phyloP scores from a whole-genome alignment of 2,329 filamentous ascomycete species.

The Aspergillus fumigatiaffinis region DNA sequence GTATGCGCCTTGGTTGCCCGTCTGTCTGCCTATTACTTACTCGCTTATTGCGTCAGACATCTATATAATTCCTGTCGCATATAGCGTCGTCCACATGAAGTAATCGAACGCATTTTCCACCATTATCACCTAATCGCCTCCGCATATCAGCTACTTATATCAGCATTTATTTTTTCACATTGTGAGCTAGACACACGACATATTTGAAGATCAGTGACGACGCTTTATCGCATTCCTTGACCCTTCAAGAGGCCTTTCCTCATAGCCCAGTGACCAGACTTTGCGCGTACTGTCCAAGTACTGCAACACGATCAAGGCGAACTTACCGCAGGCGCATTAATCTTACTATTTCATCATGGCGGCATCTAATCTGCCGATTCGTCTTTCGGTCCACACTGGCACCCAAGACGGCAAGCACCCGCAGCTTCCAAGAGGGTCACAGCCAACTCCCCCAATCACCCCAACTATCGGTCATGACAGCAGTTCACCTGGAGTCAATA shows the following conservation, averaged over 20 bases:
- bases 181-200: not conserved
- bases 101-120: not conserved
- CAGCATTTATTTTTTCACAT: not conserved
- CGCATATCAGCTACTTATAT: not conserved
- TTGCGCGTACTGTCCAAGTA: not conserved
- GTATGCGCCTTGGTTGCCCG: not conserved
- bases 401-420: slow-evolving; percentile 8
- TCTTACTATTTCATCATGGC: slow-evolving; percentile 7
- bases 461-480: slow-evolving; percentile 23
- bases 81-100: not conserved
- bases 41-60: not conserved
- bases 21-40: not conserved
- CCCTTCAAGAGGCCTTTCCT: not conserved
- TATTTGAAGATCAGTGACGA: not conserved
- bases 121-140: not conserved
- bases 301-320: too few species aligned
- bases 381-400: slow-evolving; percentile 26
- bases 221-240: not conserved
- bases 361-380: slow-evolving; percentile 16
- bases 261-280: not conserved
- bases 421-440: slow-evolving; percentile 1
- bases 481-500: slow-evolving; percentile 5
- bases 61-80: not conserved
- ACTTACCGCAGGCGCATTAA: not conserved
- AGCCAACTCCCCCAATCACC: slow-evolving; percentile 31